These are phyloP conservation scores for Paramecium biaurelia DNA, from an alignment of 73 alveolate genomes.

Conservation along the genomic window DNA sequence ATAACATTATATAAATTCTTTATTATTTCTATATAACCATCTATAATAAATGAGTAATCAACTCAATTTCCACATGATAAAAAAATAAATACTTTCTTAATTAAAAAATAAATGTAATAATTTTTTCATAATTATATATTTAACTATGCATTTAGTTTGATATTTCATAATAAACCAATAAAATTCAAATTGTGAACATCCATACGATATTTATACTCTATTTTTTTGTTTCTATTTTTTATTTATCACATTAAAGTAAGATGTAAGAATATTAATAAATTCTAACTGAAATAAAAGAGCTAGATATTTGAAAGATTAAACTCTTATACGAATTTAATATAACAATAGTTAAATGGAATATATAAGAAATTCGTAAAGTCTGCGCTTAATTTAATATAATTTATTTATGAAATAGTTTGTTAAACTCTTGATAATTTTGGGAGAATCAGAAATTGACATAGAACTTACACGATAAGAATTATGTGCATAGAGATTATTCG, in stretches of 20 bases:
- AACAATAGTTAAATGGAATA: neutral
- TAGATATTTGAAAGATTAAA: neutral
- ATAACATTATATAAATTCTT: too few species aligned
- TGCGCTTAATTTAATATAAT: neutral
- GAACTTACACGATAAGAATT: neutral
- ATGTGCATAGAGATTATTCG: neutral
- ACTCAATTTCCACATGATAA: too few species aligned
- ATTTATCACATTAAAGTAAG: neutral
- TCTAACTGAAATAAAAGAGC: neutral
- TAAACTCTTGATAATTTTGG: neutral
- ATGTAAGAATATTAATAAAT: neutral
- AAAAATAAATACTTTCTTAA: too few species aligned
- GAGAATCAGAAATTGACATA: neutral
- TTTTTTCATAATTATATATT: too few species aligned
- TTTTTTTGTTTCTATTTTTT: too few species aligned
- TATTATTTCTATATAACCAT: neutral
- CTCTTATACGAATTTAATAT: neutral
- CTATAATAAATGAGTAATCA: too few species aligned
- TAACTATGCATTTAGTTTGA: too few species aligned
- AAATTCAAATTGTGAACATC: neutral
- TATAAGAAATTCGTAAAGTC: neutral
- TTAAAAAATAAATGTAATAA: too few species aligned
- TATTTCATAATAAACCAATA: neutral
- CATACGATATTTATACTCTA: too few species aligned
- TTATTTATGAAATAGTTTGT: slow-evolving; percentile 14